Evolutionary conservation across 164 flowering plant species (phyloP).

Genomic region (Saururus chinensis): DNA sequence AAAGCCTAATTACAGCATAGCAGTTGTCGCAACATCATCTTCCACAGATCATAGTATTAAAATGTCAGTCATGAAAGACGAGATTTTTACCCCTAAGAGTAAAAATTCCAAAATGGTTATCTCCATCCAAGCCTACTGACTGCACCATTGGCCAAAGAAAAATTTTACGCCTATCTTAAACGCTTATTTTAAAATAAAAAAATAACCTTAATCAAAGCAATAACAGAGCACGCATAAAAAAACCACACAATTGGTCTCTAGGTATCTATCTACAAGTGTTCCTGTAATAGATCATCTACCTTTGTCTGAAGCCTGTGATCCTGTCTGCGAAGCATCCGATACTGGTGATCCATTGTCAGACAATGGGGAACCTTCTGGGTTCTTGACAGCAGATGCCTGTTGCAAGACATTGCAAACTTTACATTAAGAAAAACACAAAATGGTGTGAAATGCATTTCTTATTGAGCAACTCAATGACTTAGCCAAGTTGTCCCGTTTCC

Average conservation of each 20-base stretch:
- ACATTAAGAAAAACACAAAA: not conserved
- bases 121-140: too few species aligned
- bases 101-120: too few species aligned
- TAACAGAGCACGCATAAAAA: not conserved
- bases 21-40: too few species aligned
- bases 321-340: slow-evolving; percentile 28
- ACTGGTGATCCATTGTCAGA: slow-evolving; percentile 41
- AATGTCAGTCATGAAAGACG: too few species aligned
- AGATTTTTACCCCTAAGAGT: too few species aligned
- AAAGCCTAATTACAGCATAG: too few species aligned
- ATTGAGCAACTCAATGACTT: not conserved
- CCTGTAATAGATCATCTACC: slow-evolving; percentile 20
- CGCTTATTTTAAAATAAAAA: too few species aligned
- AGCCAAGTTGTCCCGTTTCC: not conserved
- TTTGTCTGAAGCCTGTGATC: slow-evolving; percentile 37
- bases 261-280: not conserved
- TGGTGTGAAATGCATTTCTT: not conserved
- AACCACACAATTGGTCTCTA: not conserved
- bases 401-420: not conserved
- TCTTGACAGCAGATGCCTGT: slow-evolving; percentile 43
- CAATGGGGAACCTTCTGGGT: slow-evolving; percentile 33
- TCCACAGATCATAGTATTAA: too few species aligned
- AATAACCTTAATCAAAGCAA: too few species aligned
- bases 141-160: too few species aligned
- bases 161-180: too few species aligned